phyloP scores from a whole-genome alignment of 208 protist species.

The Crithidia fasciculata region DNA sequence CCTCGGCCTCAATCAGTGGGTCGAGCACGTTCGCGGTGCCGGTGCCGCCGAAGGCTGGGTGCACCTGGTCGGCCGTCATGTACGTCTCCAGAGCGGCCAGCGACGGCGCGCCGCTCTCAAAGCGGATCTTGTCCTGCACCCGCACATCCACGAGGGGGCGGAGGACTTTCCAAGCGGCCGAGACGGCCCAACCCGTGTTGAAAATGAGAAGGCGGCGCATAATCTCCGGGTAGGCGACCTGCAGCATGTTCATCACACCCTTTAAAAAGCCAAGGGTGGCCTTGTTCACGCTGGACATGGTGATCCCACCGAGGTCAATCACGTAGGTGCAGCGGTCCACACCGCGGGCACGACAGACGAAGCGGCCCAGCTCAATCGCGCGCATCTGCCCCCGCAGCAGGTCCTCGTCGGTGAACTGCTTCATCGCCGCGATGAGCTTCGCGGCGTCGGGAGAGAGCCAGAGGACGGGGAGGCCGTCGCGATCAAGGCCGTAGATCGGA shows the following conservation, averaged over 20 bases:
- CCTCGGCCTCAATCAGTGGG: conserved; percentile 43
- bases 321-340: conserved; percentile 78
- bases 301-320: conserved; percentile 70
- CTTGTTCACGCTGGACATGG: conserved; percentile 67
- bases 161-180: conserved; percentile 80
- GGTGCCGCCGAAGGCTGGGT: conserved; percentile 52
- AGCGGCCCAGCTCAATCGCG: conserved; percentile 69
- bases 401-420: conserved; percentile 36
- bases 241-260: conserved; percentile 56
- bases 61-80: conserved; percentile 57
- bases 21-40: conserved; percentile 39
- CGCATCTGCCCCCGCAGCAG: conserved; percentile 66
- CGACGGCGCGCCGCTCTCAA: conserved; percentile 55
- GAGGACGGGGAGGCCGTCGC: conserved; percentile 65
- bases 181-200: conserved; percentile 82
- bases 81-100: conserved; percentile 48
- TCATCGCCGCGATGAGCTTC: conserved; percentile 51
- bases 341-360: conserved; percentile 33
- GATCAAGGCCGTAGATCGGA: conserved; percentile 65
- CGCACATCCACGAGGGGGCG: conserved; percentile 67
- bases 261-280: conserved; percentile 55
- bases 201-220: conserved; percentile 76
- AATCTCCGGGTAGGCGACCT: conserved; percentile 86
- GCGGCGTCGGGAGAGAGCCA: conserved; percentile 69
- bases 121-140: conserved; percentile 84